Evolutionary conservation across 441 rosid genomes (phyloP).

Genomic region (Flueggea neowawraea): DNA sequence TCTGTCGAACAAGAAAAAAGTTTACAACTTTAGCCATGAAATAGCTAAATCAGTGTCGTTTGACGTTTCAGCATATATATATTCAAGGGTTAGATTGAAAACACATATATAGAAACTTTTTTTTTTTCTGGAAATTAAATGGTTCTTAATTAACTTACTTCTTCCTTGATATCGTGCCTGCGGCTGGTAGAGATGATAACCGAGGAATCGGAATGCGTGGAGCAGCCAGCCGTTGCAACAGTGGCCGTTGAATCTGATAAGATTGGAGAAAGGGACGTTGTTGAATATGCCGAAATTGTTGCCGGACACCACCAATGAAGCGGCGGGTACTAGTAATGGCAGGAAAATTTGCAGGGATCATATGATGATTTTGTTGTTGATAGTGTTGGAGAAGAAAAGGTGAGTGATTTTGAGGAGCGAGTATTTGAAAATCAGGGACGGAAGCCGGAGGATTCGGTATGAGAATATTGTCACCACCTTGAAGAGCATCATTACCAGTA

Average conservation of each 20-base stretch:
- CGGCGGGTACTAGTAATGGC: not conserved
- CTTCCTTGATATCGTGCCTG: conserved; percentile 58
- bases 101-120: too few relatives aligned
- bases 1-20: conserved; percentile 27
- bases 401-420: conserved; percentile 13
- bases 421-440: conserved; percentile 18
- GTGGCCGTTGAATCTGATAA: too few relatives aligned
- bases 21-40: conserved; percentile 2
- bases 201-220: not conserved
- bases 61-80: too few relatives aligned
- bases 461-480: not conserved
- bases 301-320: too few relatives aligned
- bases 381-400: conserved; percentile 22
- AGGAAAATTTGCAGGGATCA: conserved; percentile 4
- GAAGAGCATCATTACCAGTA: conserved; percentile 13
- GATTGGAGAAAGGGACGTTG: too few relatives aligned
- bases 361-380: conserved; percentile 1
- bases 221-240: not conserved
- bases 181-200: conserved; percentile 11
- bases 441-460: conserved; percentile 4
- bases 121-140: not conserved
- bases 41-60: too few relatives aligned
- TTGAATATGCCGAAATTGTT: too few relatives aligned
- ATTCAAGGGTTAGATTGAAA: too few relatives aligned
- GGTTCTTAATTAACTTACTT: conserved; percentile 33